phyloP scores from a whole-genome alignment of 768 basidiomycete genomes.

The Kwoniella bestiolae region DNA sequence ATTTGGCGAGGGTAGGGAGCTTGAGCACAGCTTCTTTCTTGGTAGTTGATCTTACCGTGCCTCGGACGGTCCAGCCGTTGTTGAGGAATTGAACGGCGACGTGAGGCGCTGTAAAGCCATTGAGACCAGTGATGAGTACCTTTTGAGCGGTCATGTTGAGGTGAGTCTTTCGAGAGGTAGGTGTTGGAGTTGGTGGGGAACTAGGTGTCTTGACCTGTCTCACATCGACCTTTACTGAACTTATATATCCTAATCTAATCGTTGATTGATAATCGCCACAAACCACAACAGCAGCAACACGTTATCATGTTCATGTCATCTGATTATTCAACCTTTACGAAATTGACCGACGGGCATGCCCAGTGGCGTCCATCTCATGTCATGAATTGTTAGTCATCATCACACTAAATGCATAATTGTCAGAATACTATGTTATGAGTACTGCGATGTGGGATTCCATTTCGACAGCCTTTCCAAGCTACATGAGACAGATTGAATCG shows the following conservation, averaged over 20 bases:
- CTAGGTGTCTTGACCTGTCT: too few species aligned
- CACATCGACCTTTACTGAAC: neutral
- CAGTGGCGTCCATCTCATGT: constrained; percentile 7
- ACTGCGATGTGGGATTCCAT: too few species aligned
- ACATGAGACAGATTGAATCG: too few species aligned
- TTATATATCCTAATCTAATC: constrained; percentile 5
- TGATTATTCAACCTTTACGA: neutral
- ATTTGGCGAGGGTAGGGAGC: constrained; percentile 33
- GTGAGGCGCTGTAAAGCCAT: constrained; percentile 49
- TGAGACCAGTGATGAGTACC: constrained; percentile 49
- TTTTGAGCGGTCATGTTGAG: constrained; percentile 27
- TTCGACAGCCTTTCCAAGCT: too few species aligned
- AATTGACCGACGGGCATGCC: neutral
- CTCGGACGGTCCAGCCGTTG: constrained; percentile 48
- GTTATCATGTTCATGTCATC: constrained; percentile 3
- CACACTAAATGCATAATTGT: too few species aligned
- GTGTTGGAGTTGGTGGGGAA: too few species aligned
- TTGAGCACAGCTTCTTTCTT: constrained; percentile 35
- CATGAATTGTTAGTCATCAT: too few species aligned
- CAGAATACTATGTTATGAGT: too few species aligned
- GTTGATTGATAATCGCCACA: constrained; percentile 1
- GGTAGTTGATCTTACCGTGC: constrained; percentile 43
- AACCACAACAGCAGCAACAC: neutral
- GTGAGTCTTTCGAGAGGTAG: neutral
- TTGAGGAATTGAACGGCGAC: constrained; percentile 44